These are phyloP conservation scores for Chaetoceros muelleri DNA, from an alignment of 108 stramenopile species.

Conservation along the genomic window DNA sequence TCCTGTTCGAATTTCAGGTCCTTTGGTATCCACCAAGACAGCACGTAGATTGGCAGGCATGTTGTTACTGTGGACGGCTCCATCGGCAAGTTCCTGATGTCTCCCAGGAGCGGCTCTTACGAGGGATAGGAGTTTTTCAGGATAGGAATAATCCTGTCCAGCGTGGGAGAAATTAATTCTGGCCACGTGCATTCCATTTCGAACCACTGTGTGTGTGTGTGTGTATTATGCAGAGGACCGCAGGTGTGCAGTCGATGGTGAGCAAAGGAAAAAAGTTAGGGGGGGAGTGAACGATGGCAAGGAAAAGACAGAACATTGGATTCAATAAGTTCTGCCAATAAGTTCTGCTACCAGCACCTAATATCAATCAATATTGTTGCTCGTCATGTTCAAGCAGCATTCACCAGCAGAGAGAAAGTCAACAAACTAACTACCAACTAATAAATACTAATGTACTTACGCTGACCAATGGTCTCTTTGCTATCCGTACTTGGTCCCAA, in stretches of 20 bases:
- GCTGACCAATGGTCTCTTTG: conserved; percentile 38
- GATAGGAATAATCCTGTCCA: conserved; percentile 43
- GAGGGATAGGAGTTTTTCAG: conserved; percentile 28
- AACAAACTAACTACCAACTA: too few relatives aligned
- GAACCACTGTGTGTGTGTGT: conserved; percentile 23
- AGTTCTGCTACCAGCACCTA: too few relatives aligned
- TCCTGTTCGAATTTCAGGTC: conserved; percentile 87
- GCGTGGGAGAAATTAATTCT: conserved; percentile 88
- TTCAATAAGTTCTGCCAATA: too few relatives aligned
- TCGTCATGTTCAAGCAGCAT: too few relatives aligned
- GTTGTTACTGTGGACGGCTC: conserved; percentile 8
- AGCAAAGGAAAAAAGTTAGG: conserved; percentile 5
- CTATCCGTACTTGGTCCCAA: conserved; percentile 81
- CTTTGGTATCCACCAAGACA: conserved; percentile 79
- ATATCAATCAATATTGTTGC: too few relatives aligned
- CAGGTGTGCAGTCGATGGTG: not conserved
- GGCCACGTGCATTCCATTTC: conserved; percentile 81
- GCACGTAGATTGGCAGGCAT: conserved; percentile 55
- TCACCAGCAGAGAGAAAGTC: too few relatives aligned
- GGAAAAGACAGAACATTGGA: too few relatives aligned
- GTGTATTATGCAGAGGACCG: too few relatives aligned
- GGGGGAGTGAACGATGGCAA: too few relatives aligned
- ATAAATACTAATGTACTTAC: not conserved
- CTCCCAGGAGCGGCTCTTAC: conserved; percentile 35
- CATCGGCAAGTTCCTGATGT: conserved; percentile 25